Conservation (phyloP, 192 early-diverging fungal genomes). For the Coemansia sp. region DNA sequence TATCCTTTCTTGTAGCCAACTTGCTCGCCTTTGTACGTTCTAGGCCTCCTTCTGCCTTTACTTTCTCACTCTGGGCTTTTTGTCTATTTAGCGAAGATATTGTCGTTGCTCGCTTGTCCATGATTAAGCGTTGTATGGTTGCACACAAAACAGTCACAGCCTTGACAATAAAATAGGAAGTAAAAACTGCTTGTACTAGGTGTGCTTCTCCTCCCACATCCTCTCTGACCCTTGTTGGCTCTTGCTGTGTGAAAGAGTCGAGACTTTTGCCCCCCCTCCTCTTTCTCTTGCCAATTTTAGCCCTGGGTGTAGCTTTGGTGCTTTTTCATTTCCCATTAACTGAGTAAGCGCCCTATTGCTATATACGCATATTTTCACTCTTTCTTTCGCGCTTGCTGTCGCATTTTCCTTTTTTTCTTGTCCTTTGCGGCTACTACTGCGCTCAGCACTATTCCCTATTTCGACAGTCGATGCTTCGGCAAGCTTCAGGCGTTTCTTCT, state of each 20-base stretch:
- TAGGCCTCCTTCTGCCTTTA: not conserved
- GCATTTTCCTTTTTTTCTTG: not conserved
- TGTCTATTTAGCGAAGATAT: not conserved
- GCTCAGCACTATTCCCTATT: no score
- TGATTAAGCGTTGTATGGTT: conserved; percentile 1
- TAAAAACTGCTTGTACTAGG: not conserved
- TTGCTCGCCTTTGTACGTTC: not conserved
- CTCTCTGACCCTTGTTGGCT: not conserved
- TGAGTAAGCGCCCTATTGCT: no score
- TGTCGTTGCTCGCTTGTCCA: not conserved
- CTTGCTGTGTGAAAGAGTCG: not conserved
- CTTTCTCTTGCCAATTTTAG: not conserved
- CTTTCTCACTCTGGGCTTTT: not conserved
- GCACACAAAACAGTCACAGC: not conserved
- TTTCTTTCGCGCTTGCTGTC: not conserved
- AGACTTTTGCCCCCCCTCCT: not conserved
- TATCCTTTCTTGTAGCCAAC: no score
- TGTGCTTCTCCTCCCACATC: not conserved
- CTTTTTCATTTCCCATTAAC: no score
- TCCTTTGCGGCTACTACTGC: no score
- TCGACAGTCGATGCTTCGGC: conserved; percentile 9
- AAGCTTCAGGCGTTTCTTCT: not conserved
- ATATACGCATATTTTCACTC: no score
- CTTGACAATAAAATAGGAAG: not conserved
- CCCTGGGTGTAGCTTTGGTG: not conserved